Percentiles rank a stretch among this genome's conserved stretches.
Evolutionary conservation across 495 filamentous ascomycete species (phyloP).

Genomic region (Usnea hakonensis): DNA sequence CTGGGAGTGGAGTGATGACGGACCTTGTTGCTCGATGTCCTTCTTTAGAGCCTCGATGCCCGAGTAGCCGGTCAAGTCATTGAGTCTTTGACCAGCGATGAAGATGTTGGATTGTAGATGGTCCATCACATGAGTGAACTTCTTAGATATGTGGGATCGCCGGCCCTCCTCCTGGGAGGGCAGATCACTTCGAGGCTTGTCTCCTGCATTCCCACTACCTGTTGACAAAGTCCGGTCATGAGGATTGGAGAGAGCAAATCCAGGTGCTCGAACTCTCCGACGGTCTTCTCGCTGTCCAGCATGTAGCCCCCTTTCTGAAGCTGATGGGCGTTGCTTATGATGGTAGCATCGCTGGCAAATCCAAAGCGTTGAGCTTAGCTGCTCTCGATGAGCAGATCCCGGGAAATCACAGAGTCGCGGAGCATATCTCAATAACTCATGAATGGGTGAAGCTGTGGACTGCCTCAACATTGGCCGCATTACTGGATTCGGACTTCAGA

Average conservation of each 20-base stretch:
- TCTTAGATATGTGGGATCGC: constrained; percentile 63
- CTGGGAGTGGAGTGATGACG: constrained; percentile 8
- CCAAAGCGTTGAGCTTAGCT: background rate
- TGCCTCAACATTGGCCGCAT: constrained; percentile 3
- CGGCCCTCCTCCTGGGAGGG: constrained; percentile 71
- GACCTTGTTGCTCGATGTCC: constrained; percentile 63
- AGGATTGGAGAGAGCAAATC: background rate
- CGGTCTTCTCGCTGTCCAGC: background rate
- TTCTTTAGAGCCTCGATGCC: constrained; percentile 80
- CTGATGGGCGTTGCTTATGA: background rate
- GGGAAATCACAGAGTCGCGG: background rate
- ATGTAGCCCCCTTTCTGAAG: background rate
- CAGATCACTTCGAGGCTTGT: constrained; percentile 40
- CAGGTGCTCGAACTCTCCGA: background rate
- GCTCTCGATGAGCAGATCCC: background rate
- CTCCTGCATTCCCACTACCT: background rate
- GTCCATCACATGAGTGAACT: constrained; percentile 77
- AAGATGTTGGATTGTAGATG: constrained; percentile 77
- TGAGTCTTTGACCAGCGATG: constrained; percentile 77
- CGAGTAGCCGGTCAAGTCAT: constrained; percentile 89
- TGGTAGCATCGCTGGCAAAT: constrained; percentile 18
- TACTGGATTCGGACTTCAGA: background rate
- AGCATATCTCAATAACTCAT: background rate
- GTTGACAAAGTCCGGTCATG: constrained; percentile 1
- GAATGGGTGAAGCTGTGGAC: background rate